Evolutionary conservation across 1,284 basidiomycete species (phyloP), one percentile per base, ranked within the genome.

Genomic region (Trichosporon sp.): DNA sequence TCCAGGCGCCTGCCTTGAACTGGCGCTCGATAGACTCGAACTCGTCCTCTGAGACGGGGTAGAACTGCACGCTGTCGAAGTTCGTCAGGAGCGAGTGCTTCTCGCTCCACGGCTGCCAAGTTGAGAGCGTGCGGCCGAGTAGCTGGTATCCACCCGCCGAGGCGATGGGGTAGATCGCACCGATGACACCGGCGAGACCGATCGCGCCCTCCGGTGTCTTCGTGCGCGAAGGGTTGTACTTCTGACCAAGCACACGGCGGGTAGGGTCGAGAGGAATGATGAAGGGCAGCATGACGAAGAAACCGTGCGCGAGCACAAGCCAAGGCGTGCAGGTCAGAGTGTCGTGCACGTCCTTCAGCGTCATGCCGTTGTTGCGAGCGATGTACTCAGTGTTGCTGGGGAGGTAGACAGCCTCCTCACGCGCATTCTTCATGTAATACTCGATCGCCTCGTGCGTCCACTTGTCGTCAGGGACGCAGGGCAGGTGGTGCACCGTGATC

Each of bases 341-440:
- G 52, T 61, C 65, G 56, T 62, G 62, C 3, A 70, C 66, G 27
- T 64, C 67, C 23, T 62, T 25, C 16, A 60, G 49, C 2, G 58
- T 60, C 60, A 54, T 61, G 44, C 69, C 71, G 68, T 88, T 89
- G 58, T 87, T 87, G 36, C 76, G 79, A 0, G 87, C 86, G 2
- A 89, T 80, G 70, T 89, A 89, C 58, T 87, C 84, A 25, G 86
- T 76, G 70, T 89, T 89, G 72, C 84, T 86, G 0, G 87, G 88
- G 0, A 89, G 77, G 72, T 89, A 89, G 2, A 85, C 85, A 0
- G 88, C 87, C 63, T 70, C 69, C 60, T 70, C 68, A 36, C 69
- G 67, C 8, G 65, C 63, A 3, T 69, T 65, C 64, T 68, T 65
- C 67, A 86, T 86, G 73, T 88, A 89, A 59, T 82, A 80, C 56